Conservation (phyloP, 192 early-diverging fungal species). For the Blastocladiella britannica region DNA sequence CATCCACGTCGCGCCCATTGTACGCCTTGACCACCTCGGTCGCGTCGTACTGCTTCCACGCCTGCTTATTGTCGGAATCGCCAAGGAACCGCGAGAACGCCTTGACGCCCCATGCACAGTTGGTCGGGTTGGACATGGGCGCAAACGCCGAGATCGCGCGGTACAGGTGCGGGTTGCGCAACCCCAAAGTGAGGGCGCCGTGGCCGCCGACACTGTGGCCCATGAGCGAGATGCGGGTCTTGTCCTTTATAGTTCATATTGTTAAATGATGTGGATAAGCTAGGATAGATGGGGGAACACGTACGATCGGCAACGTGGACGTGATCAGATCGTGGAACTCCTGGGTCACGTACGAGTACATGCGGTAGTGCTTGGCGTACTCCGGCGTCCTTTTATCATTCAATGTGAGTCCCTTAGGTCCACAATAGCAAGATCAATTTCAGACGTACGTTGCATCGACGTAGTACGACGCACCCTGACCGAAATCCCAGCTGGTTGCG, state of each 20-base stretch:
- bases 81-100: slow-evolving; percentile 62
- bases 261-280: neutral
- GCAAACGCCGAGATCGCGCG: slow-evolving; percentile 58
- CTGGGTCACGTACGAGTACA: slow-evolving; percentile 60
- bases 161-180: slow-evolving; percentile 53
- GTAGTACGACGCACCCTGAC: slow-evolving; percentile 36
- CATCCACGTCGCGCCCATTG: slow-evolving; percentile 13
- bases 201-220: slow-evolving; percentile 76
- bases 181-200: slow-evolving; percentile 54
- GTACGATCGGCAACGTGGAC: slow-evolving; percentile 34
- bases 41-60: slow-evolving; percentile 56
- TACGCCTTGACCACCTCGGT: slow-evolving; percentile 38
- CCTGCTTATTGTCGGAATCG: slow-evolving; percentile 14
- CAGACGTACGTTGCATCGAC: slow-evolving; percentile 4
- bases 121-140: slow-evolving; percentile 53
- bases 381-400: slow-evolving; percentile 59
- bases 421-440: slow-evolving; percentile 15
- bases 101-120: slow-evolving; percentile 57
- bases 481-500: slow-evolving; percentile 44
- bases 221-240: slow-evolving; percentile 33
- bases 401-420: slow-evolving; percentile 33
- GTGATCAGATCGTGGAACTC: slow-evolving; percentile 45
- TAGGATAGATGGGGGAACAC: slow-evolving; percentile 2
- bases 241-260: slow-evolving; percentile 17
- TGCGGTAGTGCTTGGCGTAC: slow-evolving; percentile 53